Conservation (phyloP, 1,284 basidiomycete species). For the Moesziomyces aphidis region DNA sequence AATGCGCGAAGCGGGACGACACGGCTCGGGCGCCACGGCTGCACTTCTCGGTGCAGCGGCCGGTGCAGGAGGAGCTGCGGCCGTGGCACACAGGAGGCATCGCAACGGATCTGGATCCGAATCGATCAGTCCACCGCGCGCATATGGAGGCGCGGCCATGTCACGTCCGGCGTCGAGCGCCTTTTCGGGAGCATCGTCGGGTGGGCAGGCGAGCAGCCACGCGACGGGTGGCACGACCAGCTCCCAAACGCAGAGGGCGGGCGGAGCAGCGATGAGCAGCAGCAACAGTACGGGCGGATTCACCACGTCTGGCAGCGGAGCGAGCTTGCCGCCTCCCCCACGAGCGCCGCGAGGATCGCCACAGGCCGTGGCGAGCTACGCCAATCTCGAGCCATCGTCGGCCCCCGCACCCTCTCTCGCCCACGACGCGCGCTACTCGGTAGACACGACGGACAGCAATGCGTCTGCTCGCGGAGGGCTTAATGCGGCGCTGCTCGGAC, state of each 20-base stretch:
- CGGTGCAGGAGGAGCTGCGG: constrained; percentile 6
- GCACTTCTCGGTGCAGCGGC: constrained; percentile 20
- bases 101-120: neutral
- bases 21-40: constrained; percentile 8
- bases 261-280: constrained; percentile 22
- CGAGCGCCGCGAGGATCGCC: constrained; percentile 27
- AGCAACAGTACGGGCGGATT: constrained; percentile 49
- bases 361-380: constrained; percentile 1
- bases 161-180: constrained; percentile 16
- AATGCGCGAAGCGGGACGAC: constrained; percentile 17
- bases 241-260: constrained; percentile 12
- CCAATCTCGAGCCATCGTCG: constrained; percentile 11
- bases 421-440: constrained; percentile 15
- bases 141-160: neutral
- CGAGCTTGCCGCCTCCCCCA: constrained; percentile 42
- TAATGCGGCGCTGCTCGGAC: constrained; percentile 36
- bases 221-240: constrained; percentile 5
- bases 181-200: constrained; percentile 1
- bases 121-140: constrained; percentile 1
- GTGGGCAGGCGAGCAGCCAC: constrained; percentile 6
- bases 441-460: constrained; percentile 16
- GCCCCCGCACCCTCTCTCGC: neutral
- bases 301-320: constrained; percentile 33
- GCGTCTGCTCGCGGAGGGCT: constrained; percentile 13
- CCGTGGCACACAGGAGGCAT: constrained; percentile 1